Evolutionary conservation across 345 rosid genomes (phyloP).

Genomic region (Acer saccharum): DNA sequence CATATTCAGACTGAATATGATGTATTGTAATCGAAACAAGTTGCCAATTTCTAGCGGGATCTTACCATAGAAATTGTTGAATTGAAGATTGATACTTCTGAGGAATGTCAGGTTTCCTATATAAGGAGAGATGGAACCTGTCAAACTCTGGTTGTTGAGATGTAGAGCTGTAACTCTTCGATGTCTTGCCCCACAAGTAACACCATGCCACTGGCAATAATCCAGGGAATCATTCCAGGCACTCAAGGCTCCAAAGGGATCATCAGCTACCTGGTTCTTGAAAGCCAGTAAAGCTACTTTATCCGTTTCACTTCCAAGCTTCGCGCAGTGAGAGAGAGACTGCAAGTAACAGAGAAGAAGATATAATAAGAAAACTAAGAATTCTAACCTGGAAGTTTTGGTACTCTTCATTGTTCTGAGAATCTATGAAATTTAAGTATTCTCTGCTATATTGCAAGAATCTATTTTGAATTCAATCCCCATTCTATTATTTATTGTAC

Average conservation of each 20-base stretch:
- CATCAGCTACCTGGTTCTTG: slow-evolving; percentile 9
- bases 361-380: slow-evolving; percentile 3
- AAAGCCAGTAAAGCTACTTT: slow-evolving; percentile 23
- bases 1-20: slow-evolving; percentile 18
- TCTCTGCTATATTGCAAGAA: neutral
- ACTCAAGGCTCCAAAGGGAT: slow-evolving; percentile 15
- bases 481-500: no score
- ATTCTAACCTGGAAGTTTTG: neutral
- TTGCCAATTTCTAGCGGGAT: slow-evolving; percentile 30
- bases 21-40: slow-evolving; percentile 16
- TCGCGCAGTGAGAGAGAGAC: neutral
- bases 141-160: slow-evolving; percentile 19
- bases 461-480: no score
- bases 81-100: slow-evolving; percentile 12
- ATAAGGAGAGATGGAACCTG: slow-evolving; percentile 30
- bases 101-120: slow-evolving; percentile 35
- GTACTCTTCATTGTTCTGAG: neutral
- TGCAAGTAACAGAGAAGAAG: slow-evolving; percentile 11
- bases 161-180: slow-evolving; percentile 22
- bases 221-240: slow-evolving; percentile 30
- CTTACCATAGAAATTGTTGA: slow-evolving; percentile 25
- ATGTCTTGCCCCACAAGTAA: slow-evolving; percentile 23
- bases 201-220: slow-evolving; percentile 32
- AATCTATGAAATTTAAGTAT: neutral
- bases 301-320: slow-evolving; percentile 27